These are phyloP conservation scores for Xanthoparmelia taractica DNA, from an alignment of 495 filamentous ascomycete genomes.

Conservation along the genomic window DNA sequence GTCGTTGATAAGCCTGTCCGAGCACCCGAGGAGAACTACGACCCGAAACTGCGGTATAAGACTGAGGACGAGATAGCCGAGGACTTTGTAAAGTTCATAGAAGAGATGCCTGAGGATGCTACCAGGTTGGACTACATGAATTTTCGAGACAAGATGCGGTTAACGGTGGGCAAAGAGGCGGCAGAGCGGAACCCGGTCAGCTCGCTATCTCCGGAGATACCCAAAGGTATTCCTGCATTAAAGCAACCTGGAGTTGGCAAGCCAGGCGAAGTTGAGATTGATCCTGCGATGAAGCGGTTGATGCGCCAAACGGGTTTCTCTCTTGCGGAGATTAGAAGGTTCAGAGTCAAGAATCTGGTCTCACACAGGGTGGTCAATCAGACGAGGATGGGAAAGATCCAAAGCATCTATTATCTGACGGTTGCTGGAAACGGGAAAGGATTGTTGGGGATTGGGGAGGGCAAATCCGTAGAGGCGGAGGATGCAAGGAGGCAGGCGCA, in stretches of 20 bases:
- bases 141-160: conserved; percentile 39
- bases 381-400: conserved; percentile 91
- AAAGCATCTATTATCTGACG: conserved; percentile 57
- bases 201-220: conserved; percentile 41
- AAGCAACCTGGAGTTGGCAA: conserved; percentile 12
- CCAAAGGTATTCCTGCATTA: conserved; percentile 28
- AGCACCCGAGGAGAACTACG: conserved; percentile 45
- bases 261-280: conserved; percentile 33
- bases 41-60: conserved; percentile 57
- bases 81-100: conserved; percentile 51
- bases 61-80: conserved; percentile 47
- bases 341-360: conserved; percentile 61
- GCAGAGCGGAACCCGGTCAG: conserved; percentile 42
- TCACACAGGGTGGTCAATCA: conserved; percentile 73
- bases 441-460: conserved; percentile 79
- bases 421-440: conserved; percentile 82
- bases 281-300: conserved; percentile 50
- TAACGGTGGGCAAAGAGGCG: conserved; percentile 47
- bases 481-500: conserved; percentile 59
- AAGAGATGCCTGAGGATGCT: conserved; percentile 43
- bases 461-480: conserved; percentile 65
- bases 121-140: conserved; percentile 38
- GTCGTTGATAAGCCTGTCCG: conserved; percentile 61
- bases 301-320: conserved; percentile 63
- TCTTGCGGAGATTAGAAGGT: conserved; percentile 43